These are phyloP conservation scores for Kodamaea alishanica DNA, from an alignment of 1,139 yeast genomes.

Conservation along the genomic window DNA sequence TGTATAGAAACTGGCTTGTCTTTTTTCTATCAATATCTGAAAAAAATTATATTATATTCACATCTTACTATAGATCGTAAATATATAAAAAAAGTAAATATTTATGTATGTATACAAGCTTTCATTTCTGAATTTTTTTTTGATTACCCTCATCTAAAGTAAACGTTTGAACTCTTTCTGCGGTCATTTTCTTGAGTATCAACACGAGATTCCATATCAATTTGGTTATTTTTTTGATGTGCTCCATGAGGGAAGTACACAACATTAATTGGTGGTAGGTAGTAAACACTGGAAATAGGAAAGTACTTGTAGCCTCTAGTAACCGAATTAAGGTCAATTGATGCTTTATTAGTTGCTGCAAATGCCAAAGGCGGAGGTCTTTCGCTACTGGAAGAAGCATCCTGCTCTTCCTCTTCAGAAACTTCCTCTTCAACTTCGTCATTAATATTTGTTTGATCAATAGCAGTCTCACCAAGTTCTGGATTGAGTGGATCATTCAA, in stretches of 20 bases:
- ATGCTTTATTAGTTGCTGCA: conserved; percentile 8
- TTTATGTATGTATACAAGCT: conserved; percentile 1
- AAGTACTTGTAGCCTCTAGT: conserved; percentile 45
- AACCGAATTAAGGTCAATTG: conserved; percentile 13
- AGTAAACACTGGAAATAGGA: conserved; percentile 54
- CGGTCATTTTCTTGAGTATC: conserved; percentile 9
- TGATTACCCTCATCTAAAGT: conserved; percentile 8
- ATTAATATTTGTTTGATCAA: neutral
- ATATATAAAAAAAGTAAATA: neutral
- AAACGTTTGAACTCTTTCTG: conserved; percentile 17
- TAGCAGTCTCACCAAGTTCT: neutral
- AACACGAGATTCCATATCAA: conserved; percentile 8
- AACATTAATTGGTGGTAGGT: conserved; percentile 57
- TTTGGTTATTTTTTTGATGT: conserved; percentile 32
- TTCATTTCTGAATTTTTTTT: neutral
- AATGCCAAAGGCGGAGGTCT: conserved; percentile 10
- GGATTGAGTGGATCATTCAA: neutral
- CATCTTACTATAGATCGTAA: too few species aligned
- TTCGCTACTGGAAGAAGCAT: conserved; percentile 5
- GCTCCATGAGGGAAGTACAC: conserved; percentile 60
- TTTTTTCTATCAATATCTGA: too few species aligned
- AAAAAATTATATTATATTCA: too few species aligned
- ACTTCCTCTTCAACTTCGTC: conserved; percentile 1
- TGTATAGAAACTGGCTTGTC: too few species aligned
- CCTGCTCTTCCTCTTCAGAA: conserved; percentile 9